phyloP scores from a whole-genome alignment of 2,329 filamentous ascomycete genomes.

The Cordyceps cateniannulata region DNA sequence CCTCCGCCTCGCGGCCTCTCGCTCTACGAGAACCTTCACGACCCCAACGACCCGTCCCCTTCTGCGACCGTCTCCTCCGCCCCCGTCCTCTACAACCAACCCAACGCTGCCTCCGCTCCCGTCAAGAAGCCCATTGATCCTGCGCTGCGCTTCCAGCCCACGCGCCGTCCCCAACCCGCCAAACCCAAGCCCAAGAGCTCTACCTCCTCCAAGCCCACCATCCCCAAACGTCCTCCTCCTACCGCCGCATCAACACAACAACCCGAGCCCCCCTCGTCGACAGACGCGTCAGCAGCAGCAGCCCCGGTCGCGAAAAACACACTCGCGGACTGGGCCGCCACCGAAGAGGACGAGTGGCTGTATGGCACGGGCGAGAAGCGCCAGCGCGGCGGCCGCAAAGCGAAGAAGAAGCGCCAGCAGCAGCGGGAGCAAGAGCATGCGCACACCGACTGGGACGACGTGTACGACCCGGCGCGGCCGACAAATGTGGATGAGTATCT shows the following conservation, averaged over 20 bases:
- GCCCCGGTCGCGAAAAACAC: constrained; percentile 52
- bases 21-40: constrained; percentile 79
- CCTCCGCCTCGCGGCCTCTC: constrained; percentile 51
- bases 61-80: constrained; percentile 68
- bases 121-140: constrained; percentile 55
- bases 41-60: constrained; percentile 41
- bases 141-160: constrained; percentile 79
- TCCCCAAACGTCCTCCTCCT: constrained; percentile 22
- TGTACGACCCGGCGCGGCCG: constrained; percentile 78
- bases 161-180: constrained; percentile 61
- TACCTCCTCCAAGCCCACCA: constrained; percentile 20
- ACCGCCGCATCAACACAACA: constrained; percentile 19
- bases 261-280: constrained; percentile 21
- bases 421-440: constrained; percentile 40
- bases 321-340: constrained; percentile 73
- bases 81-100: constrained; percentile 56
- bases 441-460: constrained; percentile 81
- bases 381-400: constrained; percentile 71
- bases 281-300: constrained; percentile 32
- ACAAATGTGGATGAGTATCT: constrained; percentile 82
- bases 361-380: constrained; percentile 59
- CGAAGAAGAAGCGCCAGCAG: constrained; percentile 60
- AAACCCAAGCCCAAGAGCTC: constrained; percentile 50
- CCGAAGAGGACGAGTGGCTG: constrained; percentile 72
- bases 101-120: constrained; percentile 34